These are phyloP conservation scores for Phlebiopsis gigantea DNA, from an alignment of 768 basidiomycete species.

Conservation along the genomic window DNA sequence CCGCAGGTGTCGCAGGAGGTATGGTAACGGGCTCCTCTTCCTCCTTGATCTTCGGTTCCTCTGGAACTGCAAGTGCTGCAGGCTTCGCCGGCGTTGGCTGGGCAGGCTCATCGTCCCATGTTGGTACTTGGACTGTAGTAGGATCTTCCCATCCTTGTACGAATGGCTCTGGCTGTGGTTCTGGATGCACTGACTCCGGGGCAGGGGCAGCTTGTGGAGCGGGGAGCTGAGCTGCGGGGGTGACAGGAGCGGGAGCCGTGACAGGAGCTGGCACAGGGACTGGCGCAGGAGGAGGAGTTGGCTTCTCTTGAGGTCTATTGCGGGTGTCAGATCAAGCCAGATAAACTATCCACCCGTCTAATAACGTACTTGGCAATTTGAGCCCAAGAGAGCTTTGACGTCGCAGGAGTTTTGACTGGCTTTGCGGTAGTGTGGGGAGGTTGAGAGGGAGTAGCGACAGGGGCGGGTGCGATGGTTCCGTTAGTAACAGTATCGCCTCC, in stretches of 20 bases:
- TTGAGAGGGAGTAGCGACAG: constrained; percentile 26
- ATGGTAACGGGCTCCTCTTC: constrained; percentile 13
- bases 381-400: constrained; percentile 81
- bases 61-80: not conserved
- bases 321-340: constrained; percentile 1
- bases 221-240: constrained; percentile 21
- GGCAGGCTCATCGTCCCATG: constrained; percentile 34
- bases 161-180: constrained; percentile 13
- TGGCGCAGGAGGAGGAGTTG: constrained; percentile 33
- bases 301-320: constrained; percentile 62
- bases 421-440: constrained; percentile 18
- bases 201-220: constrained; percentile 13
- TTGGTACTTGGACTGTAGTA: constrained; percentile 29
- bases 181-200: constrained; percentile 1
- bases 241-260: constrained; percentile 23
- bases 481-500: constrained; percentile 24
- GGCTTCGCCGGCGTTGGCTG: not conserved
- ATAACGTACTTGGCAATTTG: constrained; percentile 67
- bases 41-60: constrained; percentile 7
- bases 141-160: constrained; percentile 32
- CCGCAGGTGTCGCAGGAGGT: constrained; percentile 17
- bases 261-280: constrained; percentile 23
- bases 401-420: constrained; percentile 54
- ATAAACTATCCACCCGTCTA: not conserved
- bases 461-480: constrained; percentile 21